These are phyloP conservation scores for Fonsecaea pedrosoi DNA, from an alignment of 2,329 filamentous ascomycete genomes.

Conservation along the genomic window DNA sequence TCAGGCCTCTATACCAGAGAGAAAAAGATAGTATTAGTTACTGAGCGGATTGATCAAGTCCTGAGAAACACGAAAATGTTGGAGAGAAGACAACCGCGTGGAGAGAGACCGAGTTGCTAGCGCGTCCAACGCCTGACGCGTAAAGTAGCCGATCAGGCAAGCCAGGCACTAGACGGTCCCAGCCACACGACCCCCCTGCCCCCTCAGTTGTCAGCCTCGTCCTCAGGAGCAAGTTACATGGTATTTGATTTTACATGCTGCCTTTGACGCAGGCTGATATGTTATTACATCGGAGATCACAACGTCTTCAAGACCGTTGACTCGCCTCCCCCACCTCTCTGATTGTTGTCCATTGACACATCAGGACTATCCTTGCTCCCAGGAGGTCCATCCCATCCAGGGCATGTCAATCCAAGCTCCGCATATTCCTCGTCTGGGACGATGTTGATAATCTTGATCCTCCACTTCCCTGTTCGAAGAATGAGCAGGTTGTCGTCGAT, in stretches of 20 bases:
- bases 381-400: conserved; percentile 56
- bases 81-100: conserved; percentile 1
- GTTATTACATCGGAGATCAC: not conserved
- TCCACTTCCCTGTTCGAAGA: conserved; percentile 66
- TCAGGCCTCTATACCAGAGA: not conserved
- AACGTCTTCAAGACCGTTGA: not conserved
- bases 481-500: conserved; percentile 61
- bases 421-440: conserved; percentile 62
- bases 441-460: conserved; percentile 63
- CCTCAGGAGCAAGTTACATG: not conserved
- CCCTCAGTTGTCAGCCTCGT: conserved; percentile 11
- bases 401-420: conserved; percentile 53
- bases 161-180: no score
- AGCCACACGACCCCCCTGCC: not conserved
- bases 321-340: not conserved
- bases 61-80: not conserved
- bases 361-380: not conserved
- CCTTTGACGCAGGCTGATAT: not conserved
- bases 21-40: not conserved
- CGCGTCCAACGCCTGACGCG: conserved; percentile 13
- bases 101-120: not conserved
- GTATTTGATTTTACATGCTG: not conserved
- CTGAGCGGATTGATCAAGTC: conserved; percentile 4
- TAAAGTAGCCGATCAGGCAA: not conserved
- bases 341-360: not conserved